Base-by-base conservation (phyloP, 2,329 filamentous ascomycete species). In the Penicillium sp. region DNA sequence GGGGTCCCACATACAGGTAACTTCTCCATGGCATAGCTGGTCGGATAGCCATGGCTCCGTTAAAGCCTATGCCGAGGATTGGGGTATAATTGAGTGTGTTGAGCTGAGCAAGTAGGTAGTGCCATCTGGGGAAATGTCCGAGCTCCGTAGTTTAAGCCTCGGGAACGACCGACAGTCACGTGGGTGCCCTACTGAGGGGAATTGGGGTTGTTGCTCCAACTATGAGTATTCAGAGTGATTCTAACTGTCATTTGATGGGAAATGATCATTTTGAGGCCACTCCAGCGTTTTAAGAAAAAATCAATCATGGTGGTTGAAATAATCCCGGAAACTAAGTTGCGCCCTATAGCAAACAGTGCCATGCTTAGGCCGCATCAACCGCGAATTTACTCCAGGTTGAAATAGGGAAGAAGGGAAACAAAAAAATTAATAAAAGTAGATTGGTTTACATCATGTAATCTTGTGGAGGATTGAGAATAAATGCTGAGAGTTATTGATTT, bases 111-210 rank as follows among this genome's bases (percentile, higher is more conserved):
- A 53, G 52, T 42, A 54, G 33, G 21, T 43, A 55, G 29, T 43
- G 31, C 39, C 33, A 42, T 54, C 51, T 55, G 56, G 56, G 50
- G 58, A 58, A 50, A 43, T 49, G 46, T 48, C 53, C 49, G 47
- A 59, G 49, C 54, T 54, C 27, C 43, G 44, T 22, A 16, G 16
- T 22, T 22, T 11, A n/a, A 19, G 19, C 45, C 45, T 49, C 48
- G 52, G 33, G 43, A 57, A 51, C 21, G 55, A 49, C 47, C 50
- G 47, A 49, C 3, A 11, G 10, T 61, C 58, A 61, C 58, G 58
- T 61, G 58, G 9, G 13, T 27, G 4, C 3, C 35, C 9, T 4
- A n/a, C n/a, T 42, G 39, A 45, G 19, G 29, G 11, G 31, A 31
- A 22, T 6, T 7, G 11, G 39, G 10, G 19, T 6, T 22, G 1